Conservation (phyloP, 2,329 filamentous ascomycete species). For the Colletotrichum magnum region DNA sequence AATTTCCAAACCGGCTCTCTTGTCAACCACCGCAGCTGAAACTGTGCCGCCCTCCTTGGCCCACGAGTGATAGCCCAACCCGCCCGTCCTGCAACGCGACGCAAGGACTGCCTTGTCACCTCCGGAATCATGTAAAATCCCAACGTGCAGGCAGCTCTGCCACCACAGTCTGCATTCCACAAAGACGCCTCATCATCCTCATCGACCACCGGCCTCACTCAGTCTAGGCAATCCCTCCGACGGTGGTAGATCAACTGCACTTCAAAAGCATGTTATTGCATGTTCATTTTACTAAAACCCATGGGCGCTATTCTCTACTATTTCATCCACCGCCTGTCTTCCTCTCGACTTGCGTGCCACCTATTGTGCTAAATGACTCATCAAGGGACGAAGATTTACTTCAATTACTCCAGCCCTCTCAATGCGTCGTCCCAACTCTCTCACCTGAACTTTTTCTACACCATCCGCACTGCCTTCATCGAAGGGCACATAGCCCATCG, state of each 20-base stretch:
- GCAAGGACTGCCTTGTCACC: conserved; percentile 14
- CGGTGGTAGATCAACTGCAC: conserved; percentile 1
- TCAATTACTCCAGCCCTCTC: conserved; percentile 30
- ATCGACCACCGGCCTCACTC: neutral
- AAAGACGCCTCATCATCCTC: neutral
- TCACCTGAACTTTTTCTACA: conserved; percentile 40
- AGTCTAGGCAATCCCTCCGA: neutral
- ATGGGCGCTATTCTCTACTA: conserved; percentile 40
- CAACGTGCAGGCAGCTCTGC: conserved; percentile 11
- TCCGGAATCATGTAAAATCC: conserved; percentile 2
- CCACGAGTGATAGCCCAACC: conserved; percentile 9
- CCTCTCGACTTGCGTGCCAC: conserved; percentile 23
- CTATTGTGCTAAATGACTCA: conserved; percentile 36
- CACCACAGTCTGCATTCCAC: neutral
- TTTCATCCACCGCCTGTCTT: conserved; percentile 33
- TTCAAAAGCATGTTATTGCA: conserved; percentile 16
- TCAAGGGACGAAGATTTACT: conserved; percentile 38
- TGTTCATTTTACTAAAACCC: conserved; percentile 36
- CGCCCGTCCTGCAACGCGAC: conserved; percentile 14
- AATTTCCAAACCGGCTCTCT: conserved; percentile 36
- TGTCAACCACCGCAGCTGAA: conserved; percentile 35
- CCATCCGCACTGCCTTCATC: conserved; percentile 9
- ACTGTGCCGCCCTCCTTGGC: conserved; percentile 21
- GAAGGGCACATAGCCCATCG: neutral
- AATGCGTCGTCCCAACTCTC: conserved; percentile 25